Base-by-base conservation (phyloP, 495 filamentous ascomycete genomes). In the Daldinia loculata region DNA sequence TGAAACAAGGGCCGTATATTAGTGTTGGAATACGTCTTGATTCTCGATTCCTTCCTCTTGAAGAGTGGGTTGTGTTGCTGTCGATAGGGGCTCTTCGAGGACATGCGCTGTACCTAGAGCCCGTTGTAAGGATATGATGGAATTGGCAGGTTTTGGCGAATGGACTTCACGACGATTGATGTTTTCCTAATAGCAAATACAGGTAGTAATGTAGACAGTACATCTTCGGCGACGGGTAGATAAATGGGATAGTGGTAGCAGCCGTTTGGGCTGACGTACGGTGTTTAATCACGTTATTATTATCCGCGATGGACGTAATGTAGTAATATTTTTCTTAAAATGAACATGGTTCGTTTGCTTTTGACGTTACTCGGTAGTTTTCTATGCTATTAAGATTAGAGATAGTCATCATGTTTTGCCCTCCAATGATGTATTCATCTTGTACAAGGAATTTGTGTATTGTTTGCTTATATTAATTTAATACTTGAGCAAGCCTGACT, bases 181-280 rank as follows among this genome's bases (percentile, higher is more conserved):
- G 66, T 63, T 71, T 64, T 70, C 67, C 24, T 67, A 64, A 51
- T 61, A 67, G 63, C 63, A 66, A 60, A 74, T 69, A 75, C 67
- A 72, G 43, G 61, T 55, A 75, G 70, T 77, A 77, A 74, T 75
- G 72, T 73, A 75, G 66, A 76, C 67, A 66, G 59, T 32, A 66
- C 67, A 67, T 65, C 45, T 56, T 26, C n/a, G 43, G 67, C 2
- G 50, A 56, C 27, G 58, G 56, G 14, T 61, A 65, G 48, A 62
- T 57, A 48, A 45, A 41, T 56, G 56, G 56, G 15, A 60, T 53
- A 56, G 43, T 24, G 19, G 51, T 38, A 8, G 12, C 48, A 27
- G 50, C 24, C 7, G 11, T 41, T 48, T 12, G 14, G 32, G 14
- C 34, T 36, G 55, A 39, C 19, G 30, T 22, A 7, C 43, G 14